Evolutionary conservation across 2,329 filamentous ascomycete species (phyloP).

Genomic region (Aspergillus eucalypticola): DNA sequence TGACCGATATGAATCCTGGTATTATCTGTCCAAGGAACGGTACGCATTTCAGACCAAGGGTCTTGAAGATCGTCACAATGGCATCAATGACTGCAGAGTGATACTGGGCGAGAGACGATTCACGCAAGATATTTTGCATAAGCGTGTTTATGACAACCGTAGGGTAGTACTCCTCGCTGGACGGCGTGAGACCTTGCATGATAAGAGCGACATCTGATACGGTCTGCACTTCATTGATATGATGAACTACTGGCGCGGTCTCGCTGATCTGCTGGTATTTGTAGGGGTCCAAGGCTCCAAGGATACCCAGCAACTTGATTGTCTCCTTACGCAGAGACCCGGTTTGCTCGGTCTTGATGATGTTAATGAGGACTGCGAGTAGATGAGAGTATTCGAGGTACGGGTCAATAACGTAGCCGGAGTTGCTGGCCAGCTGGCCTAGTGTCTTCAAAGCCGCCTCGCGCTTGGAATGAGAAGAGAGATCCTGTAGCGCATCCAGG

Average conservation of each 20-base stretch:
- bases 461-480: constrained; percentile 84
- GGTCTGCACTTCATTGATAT: constrained; percentile 63
- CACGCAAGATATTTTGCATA: constrained; percentile 81
- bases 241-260: constrained; percentile 77
- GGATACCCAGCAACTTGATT: constrained; percentile 92
- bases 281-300: constrained; percentile 93
- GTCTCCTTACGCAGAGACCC: constrained; percentile 87
- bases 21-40: constrained; percentile 92
- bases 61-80: constrained; percentile 98
- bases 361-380: constrained; percentile 86
- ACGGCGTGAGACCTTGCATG: constrained; percentile 95
- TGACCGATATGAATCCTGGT: constrained; percentile 87
- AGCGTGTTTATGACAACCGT: constrained; percentile 97
- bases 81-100: constrained; percentile 94
- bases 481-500: constrained; percentile 88
- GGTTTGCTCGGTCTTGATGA: constrained; percentile 89
- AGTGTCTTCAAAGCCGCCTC: constrained; percentile 88
- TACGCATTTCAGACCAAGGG: constrained; percentile 91
- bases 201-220: constrained; percentile 95
- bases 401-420: constrained; percentile 94
- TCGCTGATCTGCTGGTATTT: constrained; percentile 93
- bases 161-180: constrained; percentile 97
- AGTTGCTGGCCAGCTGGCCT: constrained; percentile 90
- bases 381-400: constrained; percentile 94
- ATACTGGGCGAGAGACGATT: constrained; percentile 83